These are phyloP conservation scores for Scedosporium minutisporum DNA, from an alignment of 2,329 filamentous ascomycete genomes.

Conservation along the genomic window DNA sequence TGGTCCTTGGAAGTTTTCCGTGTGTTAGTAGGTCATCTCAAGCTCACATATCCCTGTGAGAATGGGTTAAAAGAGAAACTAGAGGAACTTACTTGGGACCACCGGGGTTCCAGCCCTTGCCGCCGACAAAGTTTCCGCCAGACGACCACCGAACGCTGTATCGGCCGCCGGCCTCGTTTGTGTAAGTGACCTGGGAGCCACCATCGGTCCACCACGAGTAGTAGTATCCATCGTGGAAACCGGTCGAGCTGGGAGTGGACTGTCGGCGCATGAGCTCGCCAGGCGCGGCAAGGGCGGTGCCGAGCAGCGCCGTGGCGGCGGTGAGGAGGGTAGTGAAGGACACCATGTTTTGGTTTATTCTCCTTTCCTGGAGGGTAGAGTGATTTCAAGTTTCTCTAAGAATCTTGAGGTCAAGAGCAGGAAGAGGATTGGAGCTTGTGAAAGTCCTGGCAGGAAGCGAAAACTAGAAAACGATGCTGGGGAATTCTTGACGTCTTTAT, in stretches of 20 bases:
- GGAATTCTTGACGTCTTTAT: neutral
- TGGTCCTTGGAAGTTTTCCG: conserved; percentile 10
- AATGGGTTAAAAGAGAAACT: neutral
- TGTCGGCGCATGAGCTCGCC: conserved; percentile 5
- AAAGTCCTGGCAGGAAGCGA: neutral
- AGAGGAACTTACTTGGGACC: conserved; percentile 29
- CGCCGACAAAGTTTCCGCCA: conserved; percentile 44
- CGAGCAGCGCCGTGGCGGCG: neutral
- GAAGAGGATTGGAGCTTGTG: neutral
- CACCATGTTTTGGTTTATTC: neutral
- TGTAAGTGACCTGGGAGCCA: conserved; percentile 32
- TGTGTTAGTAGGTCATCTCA: too few species aligned
- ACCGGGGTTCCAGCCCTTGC: conserved; percentile 50
- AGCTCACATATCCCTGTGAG: neutral
- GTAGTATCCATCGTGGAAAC: conserved; percentile 31
- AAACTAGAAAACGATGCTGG: neutral
- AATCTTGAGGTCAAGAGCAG: neutral
- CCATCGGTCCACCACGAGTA: conserved; percentile 41
- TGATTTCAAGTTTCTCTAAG: neutral
- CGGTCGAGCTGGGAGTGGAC: conserved; percentile 24
- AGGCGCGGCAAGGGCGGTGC: neutral
- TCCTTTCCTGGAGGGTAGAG: neutral
- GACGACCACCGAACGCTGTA: conserved; percentile 36
- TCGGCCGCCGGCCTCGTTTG: conserved; percentile 29
- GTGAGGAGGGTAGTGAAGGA: conserved; percentile 6